Evolutionary conservation across 75 land plant species (phyloP), one percentile per base, ranked within the genome.

Genomic region (Larix kaempferi): DNA sequence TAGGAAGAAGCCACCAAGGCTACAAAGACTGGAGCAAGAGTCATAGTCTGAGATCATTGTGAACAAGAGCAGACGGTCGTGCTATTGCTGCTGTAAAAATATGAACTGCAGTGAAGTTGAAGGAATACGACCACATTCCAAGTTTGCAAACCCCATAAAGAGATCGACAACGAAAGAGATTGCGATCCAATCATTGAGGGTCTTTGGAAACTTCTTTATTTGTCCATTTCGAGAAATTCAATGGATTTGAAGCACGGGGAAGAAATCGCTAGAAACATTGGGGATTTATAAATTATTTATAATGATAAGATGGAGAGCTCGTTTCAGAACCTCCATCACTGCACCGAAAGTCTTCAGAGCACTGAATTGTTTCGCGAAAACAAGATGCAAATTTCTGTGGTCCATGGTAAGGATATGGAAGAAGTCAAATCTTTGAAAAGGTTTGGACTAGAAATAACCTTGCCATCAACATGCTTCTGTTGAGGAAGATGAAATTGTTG

Each of bases 381-480:
- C 33, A 14, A 15, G 22, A 66, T 21, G 27, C 71, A 37, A 29
- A 37, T 37, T 66, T 7, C 71, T 33, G 41, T 26, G 19, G 27
- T 66, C 17, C 37, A 29, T 33, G 71, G 44, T 37, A 66, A 35
- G 71, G 76, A 76, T 16, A 75, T 82, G 72, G 56, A 80, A 57
- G 81, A 78, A 44, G 80, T 33, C 13, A 72, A 79, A 60, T 19
- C 33, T 35, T 13, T 83, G n/a, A 16, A 74, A 63, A 65, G 78
- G 76, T 7, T 54, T 87, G 35, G 76, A 84, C 72, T 77, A 81
- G 78, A 75, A 74, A 25, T 80, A 63, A 4, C 71, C 67, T 56
- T 82, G 82, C 26, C 78, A 35, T 35, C 37, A 66, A 56, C n/a
- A 4, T 17, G 13, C 77, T 29, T 29, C 22, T 60, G 35, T 67